Evolutionary conservation across 148 eudicot genomes (phyloP), one percentile per base, ranked within the genome.

Genomic region (Cornus florida): DNA sequence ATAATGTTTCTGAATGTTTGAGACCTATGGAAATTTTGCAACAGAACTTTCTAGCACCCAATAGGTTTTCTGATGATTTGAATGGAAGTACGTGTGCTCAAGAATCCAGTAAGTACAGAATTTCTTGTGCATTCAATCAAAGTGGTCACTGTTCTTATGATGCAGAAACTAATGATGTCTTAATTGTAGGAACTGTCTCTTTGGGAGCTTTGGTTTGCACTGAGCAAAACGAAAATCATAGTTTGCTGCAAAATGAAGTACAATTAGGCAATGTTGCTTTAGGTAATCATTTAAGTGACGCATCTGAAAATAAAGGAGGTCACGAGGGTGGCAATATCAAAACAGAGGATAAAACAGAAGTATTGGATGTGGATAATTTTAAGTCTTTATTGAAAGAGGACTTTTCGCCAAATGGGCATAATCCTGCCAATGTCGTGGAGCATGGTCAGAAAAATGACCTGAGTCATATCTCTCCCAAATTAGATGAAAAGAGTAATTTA

Each of bases 401-500:
- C 24, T 69, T 80, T 50, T 31, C 80, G 48, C 56, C 86, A 31
- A 83, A 70, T 50, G 87, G 74, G 77, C 70, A 62, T 80, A 46
- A 24, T 77, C 79, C 57, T 75, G 19, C 46, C 9, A 83, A 60
- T 67, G 67, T 22, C 33, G 60, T 77, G 59, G 88, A 79, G 62
- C 17, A 78, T 80, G 73, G 62, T 76, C 60, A 33, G 19, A 77
- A 73, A 72, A 85, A 66, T 66, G 75, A 86, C 65, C 56, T 31
- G 22, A 46, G 13, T 74, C 48, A 28, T 57, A 74, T 72, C 67
- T 80, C 81, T 78, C 46, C 68, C 32, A 80, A 71, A 71, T n/a
- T 76, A 76, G 83, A 84, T 75, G 82, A 88, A 76, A 77, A 72
- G 66, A 67, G 69, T 75, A 86, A 79, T 74, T 74, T 56, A 16